Evolutionary conservation across 352 stramenopile genomes (phyloP), one percentile per base, ranked within the genome.

Genomic region (Discostella stelligera): DNA sequence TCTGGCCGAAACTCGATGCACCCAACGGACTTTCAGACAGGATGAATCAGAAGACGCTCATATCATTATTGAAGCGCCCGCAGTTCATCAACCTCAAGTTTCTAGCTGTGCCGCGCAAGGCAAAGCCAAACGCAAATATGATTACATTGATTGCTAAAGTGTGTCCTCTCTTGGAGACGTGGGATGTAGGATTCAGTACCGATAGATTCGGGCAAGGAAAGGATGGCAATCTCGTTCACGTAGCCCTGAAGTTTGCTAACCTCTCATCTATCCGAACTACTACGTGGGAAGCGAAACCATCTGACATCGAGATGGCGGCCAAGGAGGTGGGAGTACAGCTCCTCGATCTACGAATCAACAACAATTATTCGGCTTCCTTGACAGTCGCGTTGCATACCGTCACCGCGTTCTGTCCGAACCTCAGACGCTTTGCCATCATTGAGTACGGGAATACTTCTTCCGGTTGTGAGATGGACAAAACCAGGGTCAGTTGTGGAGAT

Each of bases 41-140:
- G 50, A 11, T 58, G 50, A 58, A 58, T 27, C 21, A n/a, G 18
- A 58, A 14, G 18, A 37, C 3, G 13, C 50, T 58, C 50, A 14
- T 58, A 30, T 14, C 14, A 3, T 37, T 77, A 18, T 59, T 74
- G 23, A 37, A 21, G 3, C 60, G 70, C 6, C 70, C 70, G n/a
- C 70, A 77, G 39, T 77, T 77, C 39, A 23, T 48, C 61, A 73
- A 58, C 23, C 62, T 78, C 4, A 71, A 73, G 59, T 39, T 53
- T 21, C 25, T 78, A 0, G 48, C 25, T 11, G 11, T 78, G 20
- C 70, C 70, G 4, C 7, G 2, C 13, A 67, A 66, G 20, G n/a
- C 66, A 3, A 74, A 74, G 39, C 60, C 74, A 3, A 39, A 32
- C 3, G 66, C 37, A 23, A 74, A 7, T 10, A 58, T 13, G 21